Percentiles rank a stretch among this genome's conserved stretches.
Evolutionary conservation across 1,284 basidiomycete species (phyloP).

Genomic region (Leccinum fuscescens): DNA sequence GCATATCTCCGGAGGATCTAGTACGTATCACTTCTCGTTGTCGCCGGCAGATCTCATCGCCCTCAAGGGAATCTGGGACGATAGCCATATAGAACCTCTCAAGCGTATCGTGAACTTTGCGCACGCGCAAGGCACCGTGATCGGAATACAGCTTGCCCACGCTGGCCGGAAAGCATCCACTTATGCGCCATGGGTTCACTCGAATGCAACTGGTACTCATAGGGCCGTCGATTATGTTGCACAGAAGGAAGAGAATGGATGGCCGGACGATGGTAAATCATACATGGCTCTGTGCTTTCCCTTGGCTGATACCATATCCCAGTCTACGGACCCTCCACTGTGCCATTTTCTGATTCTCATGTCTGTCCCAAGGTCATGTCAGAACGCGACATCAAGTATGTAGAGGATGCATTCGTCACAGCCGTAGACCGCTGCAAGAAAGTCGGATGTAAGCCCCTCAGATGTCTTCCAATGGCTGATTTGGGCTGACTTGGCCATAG

Average conservation of each 20-base stretch:
- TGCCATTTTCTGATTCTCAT: constrained; percentile 50
- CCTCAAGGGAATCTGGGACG: constrained; percentile 61
- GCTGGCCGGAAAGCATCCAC: constrained; percentile 61
- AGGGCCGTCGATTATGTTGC: constrained; percentile 24
- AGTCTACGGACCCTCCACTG: constrained; percentile 50
- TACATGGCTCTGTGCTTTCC: background rate
- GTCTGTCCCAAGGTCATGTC: constrained; percentile 54
- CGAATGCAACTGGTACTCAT: constrained; percentile 27
- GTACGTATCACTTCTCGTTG: constrained; percentile 25
- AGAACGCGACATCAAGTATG: constrained; percentile 51
- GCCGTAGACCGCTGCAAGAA: constrained; percentile 61
- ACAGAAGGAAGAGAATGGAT: constrained; percentile 50
- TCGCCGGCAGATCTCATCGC: constrained; percentile 6
- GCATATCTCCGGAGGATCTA: constrained; percentile 68
- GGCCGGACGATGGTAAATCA: constrained; percentile 48
- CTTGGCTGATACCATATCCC: background rate
- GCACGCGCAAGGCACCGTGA: constrained; percentile 45
- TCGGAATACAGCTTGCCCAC: constrained; percentile 64
- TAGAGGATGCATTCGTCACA: constrained; percentile 67
- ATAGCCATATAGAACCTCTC: constrained; percentile 53
- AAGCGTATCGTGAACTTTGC: constrained; percentile 58
- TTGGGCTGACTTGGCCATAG: constrained; percentile 31
- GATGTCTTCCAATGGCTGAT: background rate
- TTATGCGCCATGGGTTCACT: constrained; percentile 45
- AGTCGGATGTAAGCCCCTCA: constrained; percentile 55